Evolutionary conservation across 805 yeast genomes (phyloP).

Genomic region (Isabelozyma gotoi): DNA sequence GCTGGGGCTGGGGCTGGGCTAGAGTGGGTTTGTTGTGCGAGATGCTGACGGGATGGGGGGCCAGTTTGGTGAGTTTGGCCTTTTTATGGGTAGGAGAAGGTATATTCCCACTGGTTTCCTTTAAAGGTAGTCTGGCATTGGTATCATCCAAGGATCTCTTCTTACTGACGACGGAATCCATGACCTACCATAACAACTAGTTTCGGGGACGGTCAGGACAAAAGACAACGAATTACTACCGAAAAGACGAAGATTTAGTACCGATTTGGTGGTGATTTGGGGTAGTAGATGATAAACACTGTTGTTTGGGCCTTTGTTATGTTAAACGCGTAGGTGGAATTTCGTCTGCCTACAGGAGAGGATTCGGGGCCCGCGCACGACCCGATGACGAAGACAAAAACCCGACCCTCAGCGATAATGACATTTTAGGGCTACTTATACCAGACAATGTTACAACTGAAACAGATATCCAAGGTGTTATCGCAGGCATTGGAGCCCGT

Average conservation of each 20-base stretch:
- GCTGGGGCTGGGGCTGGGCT: neutral
- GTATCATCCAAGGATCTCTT: neutral
- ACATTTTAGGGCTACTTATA: too few relatives aligned
- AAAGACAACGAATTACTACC: too few relatives aligned
- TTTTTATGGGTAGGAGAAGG: slow-evolving; percentile 38
- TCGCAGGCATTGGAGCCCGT: slow-evolving; percentile 28
- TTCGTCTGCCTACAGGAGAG: neutral
- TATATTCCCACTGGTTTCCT: slow-evolving; percentile 39
- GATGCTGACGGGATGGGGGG: neutral
- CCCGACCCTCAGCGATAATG: neutral
- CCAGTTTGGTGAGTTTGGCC: slow-evolving; percentile 17
- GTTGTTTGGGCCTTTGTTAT: too few relatives aligned
- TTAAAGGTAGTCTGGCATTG: slow-evolving; percentile 30
- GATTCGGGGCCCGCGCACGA: neutral
- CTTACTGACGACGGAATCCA: slow-evolving; percentile 1
- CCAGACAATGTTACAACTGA: slow-evolving; percentile 39
- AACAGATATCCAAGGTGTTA: slow-evolving; percentile 34
- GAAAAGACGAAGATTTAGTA: neutral
- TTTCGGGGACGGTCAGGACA: too few relatives aligned
- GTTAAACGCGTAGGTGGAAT: neutral
- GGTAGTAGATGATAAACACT: neutral
- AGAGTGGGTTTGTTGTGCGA: slow-evolving; percentile 5
- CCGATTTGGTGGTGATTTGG: neutral
- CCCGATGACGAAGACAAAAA: neutral
- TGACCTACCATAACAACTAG: too few relatives aligned